Percentiles rank a stretch among this genome's conserved stretches.
Evolutionary conservation across 108 stramenopile species (phyloP).

Genomic region (Cyclotella choctawhatcheeana): DNA sequence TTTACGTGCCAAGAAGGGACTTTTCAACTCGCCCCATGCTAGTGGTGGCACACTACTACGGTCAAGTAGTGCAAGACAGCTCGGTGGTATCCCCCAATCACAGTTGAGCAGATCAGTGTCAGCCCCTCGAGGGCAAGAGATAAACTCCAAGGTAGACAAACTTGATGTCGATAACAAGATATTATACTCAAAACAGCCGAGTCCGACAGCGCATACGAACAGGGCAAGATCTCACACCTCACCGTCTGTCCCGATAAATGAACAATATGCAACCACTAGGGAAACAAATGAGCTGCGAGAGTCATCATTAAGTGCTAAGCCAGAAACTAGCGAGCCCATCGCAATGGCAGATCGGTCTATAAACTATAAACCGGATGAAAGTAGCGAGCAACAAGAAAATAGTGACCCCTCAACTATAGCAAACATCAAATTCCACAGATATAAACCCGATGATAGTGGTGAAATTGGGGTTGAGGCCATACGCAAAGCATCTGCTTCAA

Average conservation of each 20-base stretch:
- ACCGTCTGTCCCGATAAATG: background rate
- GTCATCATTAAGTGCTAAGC: background rate
- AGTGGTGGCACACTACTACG: background rate
- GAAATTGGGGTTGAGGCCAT: no score
- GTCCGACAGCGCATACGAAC: background rate
- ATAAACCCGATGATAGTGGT: no score
- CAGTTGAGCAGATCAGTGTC: slow-evolving; percentile 1
- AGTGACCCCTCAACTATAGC: no score
- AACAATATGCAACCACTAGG: background rate
- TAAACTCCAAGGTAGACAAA: background rate
- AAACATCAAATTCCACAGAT: no score
- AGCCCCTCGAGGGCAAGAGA: background rate
- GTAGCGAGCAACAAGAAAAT: background rate
- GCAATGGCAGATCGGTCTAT: background rate
- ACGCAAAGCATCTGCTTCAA: background rate
- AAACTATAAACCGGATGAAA: background rate
- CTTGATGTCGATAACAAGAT: background rate
- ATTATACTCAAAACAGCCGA: background rate
- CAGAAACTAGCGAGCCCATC: no score
- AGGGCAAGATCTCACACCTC: background rate
- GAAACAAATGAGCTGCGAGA: background rate
- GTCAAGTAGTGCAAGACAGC: background rate
- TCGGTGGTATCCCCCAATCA: background rate
- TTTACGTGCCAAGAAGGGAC: slow-evolving; percentile 29
- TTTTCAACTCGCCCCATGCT: background rate